A percentile compares a stretch with the other conserved stretches of the same genome.
phyloP scores from a whole-genome alignment of 306 rosid species.

The Arachis hypogaea region DNA sequence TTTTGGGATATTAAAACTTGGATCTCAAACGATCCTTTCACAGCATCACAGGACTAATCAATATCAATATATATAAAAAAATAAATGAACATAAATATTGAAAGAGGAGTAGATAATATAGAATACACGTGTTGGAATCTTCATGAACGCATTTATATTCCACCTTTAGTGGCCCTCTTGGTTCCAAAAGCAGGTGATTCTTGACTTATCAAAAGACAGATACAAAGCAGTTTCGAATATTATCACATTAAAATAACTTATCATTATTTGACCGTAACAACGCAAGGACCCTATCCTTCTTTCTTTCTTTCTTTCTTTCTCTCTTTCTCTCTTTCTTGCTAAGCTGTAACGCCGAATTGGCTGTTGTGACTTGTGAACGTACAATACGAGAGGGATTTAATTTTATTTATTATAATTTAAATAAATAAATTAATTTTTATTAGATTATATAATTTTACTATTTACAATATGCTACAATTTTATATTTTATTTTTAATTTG shows the following conservation, averaged over 20 bases:
- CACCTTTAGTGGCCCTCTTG: conserved; percentile 30
- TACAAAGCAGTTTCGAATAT: conserved; percentile 19
- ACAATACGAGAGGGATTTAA: not conserved
- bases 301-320: too few relatives aligned
- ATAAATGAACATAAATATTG: not conserved
- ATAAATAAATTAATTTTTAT: too few relatives aligned
- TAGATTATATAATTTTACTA: too few relatives aligned
- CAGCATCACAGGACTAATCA: not conserved
- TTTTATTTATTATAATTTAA: too few relatives aligned
- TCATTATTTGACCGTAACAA: conserved; percentile 26
- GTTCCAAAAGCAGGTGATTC: conserved; percentile 37
- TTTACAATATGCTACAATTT: too few relatives aligned
- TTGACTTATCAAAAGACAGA: conserved; percentile 28
- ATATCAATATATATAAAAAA: not conserved
- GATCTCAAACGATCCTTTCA: too few relatives aligned
- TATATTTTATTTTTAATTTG: too few relatives aligned
- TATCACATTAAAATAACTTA: conserved; percentile 37
- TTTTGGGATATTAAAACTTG: too few relatives aligned
- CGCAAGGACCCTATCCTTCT: not conserved
- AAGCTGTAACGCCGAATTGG: conserved; percentile 16
- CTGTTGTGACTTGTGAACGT: not conserved
- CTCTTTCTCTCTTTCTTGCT: conserved; percentile 10
- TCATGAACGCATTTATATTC: conserved; percentile 17
- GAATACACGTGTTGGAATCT: conserved; percentile 47
- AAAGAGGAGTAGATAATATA: conserved; percentile 26